Evolutionary conservation across 495 filamentous ascomycete species (phyloP).

Genomic region (Cudoniella acicularis): DNA sequence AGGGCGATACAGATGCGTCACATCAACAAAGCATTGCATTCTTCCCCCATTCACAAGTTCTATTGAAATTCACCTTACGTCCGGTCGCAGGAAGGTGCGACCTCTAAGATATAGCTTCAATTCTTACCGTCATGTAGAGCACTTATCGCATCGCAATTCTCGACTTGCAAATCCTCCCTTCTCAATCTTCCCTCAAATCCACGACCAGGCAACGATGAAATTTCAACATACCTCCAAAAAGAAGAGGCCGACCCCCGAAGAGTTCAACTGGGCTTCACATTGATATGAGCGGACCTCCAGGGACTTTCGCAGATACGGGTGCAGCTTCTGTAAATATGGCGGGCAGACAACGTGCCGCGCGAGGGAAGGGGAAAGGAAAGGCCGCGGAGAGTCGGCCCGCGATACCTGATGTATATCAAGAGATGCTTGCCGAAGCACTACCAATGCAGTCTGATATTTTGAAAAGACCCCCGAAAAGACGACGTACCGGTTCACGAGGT

Average conservation of each 20-base stretch:
- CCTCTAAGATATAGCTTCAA: no score
- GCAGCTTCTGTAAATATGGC: constrained; percentile 5
- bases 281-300: not conserved
- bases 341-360: not conserved
- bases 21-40: not conserved
- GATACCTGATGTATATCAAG: constrained; percentile 56
- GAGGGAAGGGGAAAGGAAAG: constrained; percentile 13
- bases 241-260: constrained; percentile 5
- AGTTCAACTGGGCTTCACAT: not conserved
- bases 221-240: constrained; percentile 13
- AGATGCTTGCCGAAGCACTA: constrained; percentile 65
- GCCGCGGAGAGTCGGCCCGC: constrained; percentile 15
- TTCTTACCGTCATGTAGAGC: no score
- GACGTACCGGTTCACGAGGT: constrained; percentile 16
- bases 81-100: no score
- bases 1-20: not conserved
- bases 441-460: constrained; percentile 38
- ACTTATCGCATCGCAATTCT: no score
- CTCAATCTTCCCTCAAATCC: not conserved
- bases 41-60: no score
- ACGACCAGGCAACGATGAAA: not conserved
- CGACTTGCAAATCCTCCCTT: no score
- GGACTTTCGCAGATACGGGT: not conserved
- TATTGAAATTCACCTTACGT: no score
- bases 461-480: constrained; percentile 38